Evolutionary conservation across 352 stramenopile species (phyloP).

Genomic region (Phytopythium ostracodes): DNA sequence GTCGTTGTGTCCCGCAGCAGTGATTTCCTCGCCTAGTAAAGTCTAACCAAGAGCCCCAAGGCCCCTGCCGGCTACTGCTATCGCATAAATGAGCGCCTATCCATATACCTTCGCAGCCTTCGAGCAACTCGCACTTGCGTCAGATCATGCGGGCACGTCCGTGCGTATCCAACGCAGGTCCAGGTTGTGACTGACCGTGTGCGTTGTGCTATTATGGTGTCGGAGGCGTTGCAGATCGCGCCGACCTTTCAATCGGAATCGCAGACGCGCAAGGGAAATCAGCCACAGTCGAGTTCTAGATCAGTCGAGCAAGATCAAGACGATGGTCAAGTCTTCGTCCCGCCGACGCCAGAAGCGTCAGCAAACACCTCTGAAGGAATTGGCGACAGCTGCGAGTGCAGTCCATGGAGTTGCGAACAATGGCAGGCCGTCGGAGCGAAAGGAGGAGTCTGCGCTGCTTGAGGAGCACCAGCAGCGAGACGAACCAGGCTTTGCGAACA

Average conservation of each 20-base stretch:
- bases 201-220: background rate
- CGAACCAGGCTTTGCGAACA: slow-evolving; percentile 16
- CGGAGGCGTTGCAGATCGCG: background rate
- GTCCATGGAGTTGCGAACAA: background rate
- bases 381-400: background rate
- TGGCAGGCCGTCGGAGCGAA: background rate
- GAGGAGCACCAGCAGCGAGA: background rate
- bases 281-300: background rate
- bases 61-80: background rate
- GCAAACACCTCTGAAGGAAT: background rate
- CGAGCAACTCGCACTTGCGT: background rate
- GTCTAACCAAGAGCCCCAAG: background rate
- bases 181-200: background rate
- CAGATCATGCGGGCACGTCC: background rate
- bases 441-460: slow-evolving; percentile 3
- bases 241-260: background rate
- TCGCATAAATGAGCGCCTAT: background rate
- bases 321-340: slow-evolving; percentile 3
- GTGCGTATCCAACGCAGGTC: background rate
- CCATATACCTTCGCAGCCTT: background rate
- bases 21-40: slow-evolving; percentile 19
- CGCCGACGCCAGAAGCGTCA: background rate
- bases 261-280: background rate
- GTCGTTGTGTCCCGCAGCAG: slow-evolving; percentile 50
- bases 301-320: background rate